Percentiles rank a stretch among this genome's conserved stretches.
phyloP scores from a whole-genome alignment of 2,329 filamentous ascomycete genomes.

The Myriosclerotinia scirpicola region DNA sequence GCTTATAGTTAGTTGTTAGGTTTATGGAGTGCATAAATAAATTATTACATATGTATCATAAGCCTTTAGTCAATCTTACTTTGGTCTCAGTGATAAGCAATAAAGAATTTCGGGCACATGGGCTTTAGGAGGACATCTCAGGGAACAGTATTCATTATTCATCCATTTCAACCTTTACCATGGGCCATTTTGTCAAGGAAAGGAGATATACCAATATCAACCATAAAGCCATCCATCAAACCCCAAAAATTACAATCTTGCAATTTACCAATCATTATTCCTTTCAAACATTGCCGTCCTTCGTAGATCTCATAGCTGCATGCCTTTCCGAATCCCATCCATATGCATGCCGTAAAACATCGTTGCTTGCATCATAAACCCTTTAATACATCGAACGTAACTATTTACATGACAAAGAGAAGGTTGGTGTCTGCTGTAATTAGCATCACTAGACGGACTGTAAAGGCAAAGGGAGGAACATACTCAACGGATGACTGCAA shows the following conservation, averaged over 20 bases:
- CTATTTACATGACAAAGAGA: constrained; percentile 58
- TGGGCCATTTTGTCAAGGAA: constrained; percentile 5
- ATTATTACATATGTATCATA: neutral
- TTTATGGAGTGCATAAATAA: neutral
- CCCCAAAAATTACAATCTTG: neutral
- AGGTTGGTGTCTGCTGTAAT: constrained; percentile 56
- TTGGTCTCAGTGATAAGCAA: neutral
- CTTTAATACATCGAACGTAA: constrained; percentile 17
- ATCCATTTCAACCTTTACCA: constrained; percentile 5
- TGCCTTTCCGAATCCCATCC: constrained; percentile 6
- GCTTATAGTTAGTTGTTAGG: neutral
- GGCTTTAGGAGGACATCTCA: neutral
- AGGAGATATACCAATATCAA: neutral
- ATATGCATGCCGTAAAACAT: constrained; percentile 11
- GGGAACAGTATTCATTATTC: neutral
- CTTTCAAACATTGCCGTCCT: neutral
- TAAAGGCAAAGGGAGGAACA: constrained; percentile 17
- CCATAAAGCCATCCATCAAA: neutral
- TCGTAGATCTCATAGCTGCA: neutral
- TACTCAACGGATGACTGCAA: constrained; percentile 93
- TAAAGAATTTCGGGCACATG: neutral
- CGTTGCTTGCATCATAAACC: constrained; percentile 11
- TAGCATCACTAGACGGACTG: constrained; percentile 15
- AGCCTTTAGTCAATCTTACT: neutral
- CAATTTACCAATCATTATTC: neutral